phyloP scores from a whole-genome alignment of 2,329 filamentous ascomycete genomes.

The Paramyrothecium roridum region DNA sequence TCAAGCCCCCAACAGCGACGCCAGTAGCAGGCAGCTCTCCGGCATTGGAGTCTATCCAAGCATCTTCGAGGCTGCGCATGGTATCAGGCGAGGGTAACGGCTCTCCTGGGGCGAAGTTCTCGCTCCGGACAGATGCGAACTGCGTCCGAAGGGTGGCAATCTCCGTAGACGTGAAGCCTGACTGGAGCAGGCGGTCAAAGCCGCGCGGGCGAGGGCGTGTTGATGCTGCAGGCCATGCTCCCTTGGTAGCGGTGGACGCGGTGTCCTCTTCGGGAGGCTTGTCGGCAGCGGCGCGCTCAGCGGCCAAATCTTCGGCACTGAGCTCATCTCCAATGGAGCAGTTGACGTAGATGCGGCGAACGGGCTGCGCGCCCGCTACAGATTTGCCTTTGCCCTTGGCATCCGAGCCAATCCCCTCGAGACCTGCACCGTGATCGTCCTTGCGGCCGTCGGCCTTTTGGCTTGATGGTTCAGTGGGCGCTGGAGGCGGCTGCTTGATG shows the following conservation, averaged over 20 bases:
- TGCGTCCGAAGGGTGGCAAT: conserved; percentile 82
- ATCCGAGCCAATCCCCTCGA: conserved; percentile 10
- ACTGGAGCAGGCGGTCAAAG: conserved; percentile 79
- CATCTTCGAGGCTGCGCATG: conserved; percentile 77
- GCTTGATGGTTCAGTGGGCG: too few species aligned
- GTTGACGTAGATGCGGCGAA: conserved; percentile 78
- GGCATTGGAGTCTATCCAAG: conserved; percentile 77
- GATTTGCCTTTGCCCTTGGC: conserved; percentile 57
- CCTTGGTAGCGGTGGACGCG: conserved; percentile 43
- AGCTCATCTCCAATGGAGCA: conserved; percentile 84
- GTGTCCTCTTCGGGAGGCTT: conserved; percentile 26
- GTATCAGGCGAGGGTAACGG: conserved; percentile 79
- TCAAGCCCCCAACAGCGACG: conserved; percentile 21
- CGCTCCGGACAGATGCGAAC: conserved; percentile 80
- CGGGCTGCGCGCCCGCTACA: conserved; percentile 41
- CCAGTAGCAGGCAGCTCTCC: conserved; percentile 34
- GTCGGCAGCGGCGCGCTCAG: conserved; percentile 54
- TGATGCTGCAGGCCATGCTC: conserved; percentile 22
- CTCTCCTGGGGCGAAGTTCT: conserved; percentile 75
- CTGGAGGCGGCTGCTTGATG: conserved; percentile 58
- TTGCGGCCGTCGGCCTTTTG: conserved; percentile 29
- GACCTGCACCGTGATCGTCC: conserved; percentile 10
- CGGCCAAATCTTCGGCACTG: conserved; percentile 63
- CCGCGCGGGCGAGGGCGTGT: conserved; percentile 53
- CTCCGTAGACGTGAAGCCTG: conserved; percentile 80